A percentile compares a stretch with the other conserved stretches of the same genome.
Conservation (phyloP, 208 protist genomes). For the Leishmania lainsoni region DNA sequence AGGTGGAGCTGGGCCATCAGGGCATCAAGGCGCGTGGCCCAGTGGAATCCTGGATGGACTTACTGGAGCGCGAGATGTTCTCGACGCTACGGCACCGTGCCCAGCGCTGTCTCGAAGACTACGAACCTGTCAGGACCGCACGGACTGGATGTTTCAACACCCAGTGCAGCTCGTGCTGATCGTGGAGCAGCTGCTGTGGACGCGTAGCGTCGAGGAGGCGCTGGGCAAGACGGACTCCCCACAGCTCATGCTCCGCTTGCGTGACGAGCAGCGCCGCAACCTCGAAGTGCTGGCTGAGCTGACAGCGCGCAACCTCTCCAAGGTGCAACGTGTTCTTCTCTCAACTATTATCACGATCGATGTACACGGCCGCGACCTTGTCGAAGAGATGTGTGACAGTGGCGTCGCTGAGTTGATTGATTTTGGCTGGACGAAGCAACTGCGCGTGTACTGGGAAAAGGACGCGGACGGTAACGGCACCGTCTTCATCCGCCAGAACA, state of each 20-base stretch:
- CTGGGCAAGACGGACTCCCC: slow-evolving; percentile 74
- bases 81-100: slow-evolving; percentile 86
- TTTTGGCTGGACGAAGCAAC: slow-evolving; percentile 97
- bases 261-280: slow-evolving; percentile 73
- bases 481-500: slow-evolving; percentile 95
- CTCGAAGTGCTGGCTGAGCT: slow-evolving; percentile 93
- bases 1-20: slow-evolving; percentile 92
- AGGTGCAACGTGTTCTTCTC: slow-evolving; percentile 93
- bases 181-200: slow-evolving; percentile 95
- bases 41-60: slow-evolving; percentile 96
- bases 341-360: slow-evolving; percentile 98
- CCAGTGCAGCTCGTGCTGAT: slow-evolving; percentile 95
- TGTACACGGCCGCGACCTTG: slow-evolving; percentile 97
- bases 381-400: slow-evolving; percentile 93
- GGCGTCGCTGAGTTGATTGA: slow-evolving; percentile 81
- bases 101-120: slow-evolving; percentile 89
- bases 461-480: slow-evolving; percentile 91
- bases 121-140: slow-evolving; percentile 76
- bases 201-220: slow-evolving; percentile 91
- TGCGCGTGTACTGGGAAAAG: slow-evolving; percentile 97
- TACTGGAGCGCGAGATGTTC: slow-evolving; percentile 96
- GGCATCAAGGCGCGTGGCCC: slow-evolving; percentile 94
- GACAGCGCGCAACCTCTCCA: slow-evolving; percentile 87
- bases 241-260: slow-evolving; percentile 78
- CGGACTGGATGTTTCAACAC: slow-evolving; percentile 93